Percentiles rank a stretch among this genome's conserved stretches.
phyloP scores from a whole-genome alignment of 257 asterid species.

The Petunia secreta region DNA sequence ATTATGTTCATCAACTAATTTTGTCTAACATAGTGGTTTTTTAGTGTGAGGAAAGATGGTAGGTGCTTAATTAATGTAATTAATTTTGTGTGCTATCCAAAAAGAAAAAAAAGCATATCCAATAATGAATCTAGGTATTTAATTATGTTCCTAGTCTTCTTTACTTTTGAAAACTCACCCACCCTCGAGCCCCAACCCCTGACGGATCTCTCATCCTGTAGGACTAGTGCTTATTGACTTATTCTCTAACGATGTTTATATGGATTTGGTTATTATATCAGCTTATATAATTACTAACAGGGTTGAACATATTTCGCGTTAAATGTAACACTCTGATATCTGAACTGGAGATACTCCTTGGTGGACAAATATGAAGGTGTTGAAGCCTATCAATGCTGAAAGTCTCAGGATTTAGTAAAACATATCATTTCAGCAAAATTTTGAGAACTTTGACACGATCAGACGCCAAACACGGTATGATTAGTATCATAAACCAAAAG shows the following conservation, averaged over 20 bases:
- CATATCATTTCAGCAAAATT: no score
- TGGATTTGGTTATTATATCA: background rate
- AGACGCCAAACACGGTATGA: no score
- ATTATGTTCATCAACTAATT: background rate
- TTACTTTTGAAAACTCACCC: background rate
- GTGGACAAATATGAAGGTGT: no score
- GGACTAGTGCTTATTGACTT: background rate
- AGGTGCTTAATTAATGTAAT: conserved; percentile 7
- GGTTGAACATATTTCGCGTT: no score
- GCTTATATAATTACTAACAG: background rate
- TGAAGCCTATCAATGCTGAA: no score
- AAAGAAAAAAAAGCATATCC: background rate
- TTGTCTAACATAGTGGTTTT: background rate
- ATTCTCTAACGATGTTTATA: background rate
- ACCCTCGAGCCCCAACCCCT: background rate
- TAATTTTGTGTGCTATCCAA: background rate
- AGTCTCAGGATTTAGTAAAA: no score
- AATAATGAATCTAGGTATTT: background rate
- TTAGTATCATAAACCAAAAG: no score
- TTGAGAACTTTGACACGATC: no score
- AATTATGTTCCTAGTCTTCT: background rate
- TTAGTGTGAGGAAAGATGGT: background rate
- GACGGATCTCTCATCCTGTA: background rate
- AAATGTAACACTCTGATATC: no score
- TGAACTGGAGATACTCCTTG: no score